Evolutionary conservation across 768 basidiomycete genomes (phyloP), one percentile per base, ranked within the genome.

Genomic region (Tricholoma furcatifolium): DNA sequence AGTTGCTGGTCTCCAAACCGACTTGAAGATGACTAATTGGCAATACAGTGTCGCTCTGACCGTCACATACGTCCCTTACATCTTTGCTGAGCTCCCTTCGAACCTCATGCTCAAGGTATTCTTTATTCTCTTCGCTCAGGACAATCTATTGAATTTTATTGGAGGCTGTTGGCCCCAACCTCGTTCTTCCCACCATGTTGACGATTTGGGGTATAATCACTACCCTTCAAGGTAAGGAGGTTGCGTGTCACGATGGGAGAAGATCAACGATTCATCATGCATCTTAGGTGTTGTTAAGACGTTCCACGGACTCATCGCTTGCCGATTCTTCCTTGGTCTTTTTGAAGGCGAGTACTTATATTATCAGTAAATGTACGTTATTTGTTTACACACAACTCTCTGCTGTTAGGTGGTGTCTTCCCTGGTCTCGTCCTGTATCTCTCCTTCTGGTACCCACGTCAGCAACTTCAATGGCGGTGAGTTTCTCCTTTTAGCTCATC

Each of bases 391-490:
- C 20, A 36, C 12, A 21, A 36, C 35, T 31, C 30, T 14, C 42
- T 21, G 24, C 11, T 21, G 21, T 49, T 45, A 81, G 78, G 79
- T 51, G 82, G 82, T 40, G 73, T 84, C 3, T 78, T 80, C 59
- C 80, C 83, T 34, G 81, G 82, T 8, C 70, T 83, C n/a, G 74
- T 81, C 14, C 70, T 84, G 2, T 82, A 82, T 55, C 69, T 83
- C 3, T 83, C 82, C 6, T 77, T 73, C 55, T 83, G 78, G 62
- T 81, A 81, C 52, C 77, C 79, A 31, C 74, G 80, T 69, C 63
- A 75, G 61, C 57, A 71, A 55, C 60, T 84, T 64, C 70, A 80
- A 65, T 63, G 79, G 79, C 68, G 76, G 71, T 54, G 21, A 23
- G 43, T 38, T 6, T 34, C 24, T 5, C 17, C 14, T 2, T 30